Evolutionary conservation across 495 filamentous ascomycete genomes (phyloP).

Genomic region (Apiosordaria backusii): DNA sequence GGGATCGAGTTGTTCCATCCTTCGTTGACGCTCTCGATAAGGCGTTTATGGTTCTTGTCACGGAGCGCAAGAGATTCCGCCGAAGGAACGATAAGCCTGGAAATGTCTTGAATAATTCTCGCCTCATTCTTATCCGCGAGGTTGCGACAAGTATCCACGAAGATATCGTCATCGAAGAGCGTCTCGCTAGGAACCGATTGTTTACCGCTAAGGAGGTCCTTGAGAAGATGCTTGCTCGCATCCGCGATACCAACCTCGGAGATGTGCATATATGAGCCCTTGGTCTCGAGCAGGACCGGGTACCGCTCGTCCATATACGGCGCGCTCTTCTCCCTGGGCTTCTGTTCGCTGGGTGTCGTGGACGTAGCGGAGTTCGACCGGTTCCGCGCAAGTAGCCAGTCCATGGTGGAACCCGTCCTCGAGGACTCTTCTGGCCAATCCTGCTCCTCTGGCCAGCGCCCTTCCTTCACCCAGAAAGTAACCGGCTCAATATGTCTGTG

Average conservation of each 20-base stretch:
- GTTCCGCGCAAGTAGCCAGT: constrained; percentile 3
- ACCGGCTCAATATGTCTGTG: constrained; percentile 11
- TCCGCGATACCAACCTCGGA: constrained; percentile 8
- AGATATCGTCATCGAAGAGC: constrained; percentile 10
- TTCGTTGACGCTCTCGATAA: constrained; percentile 45
- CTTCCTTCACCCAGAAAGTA: constrained; percentile 14
- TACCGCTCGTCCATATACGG: constrained; percentile 2
- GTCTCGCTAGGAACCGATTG: constrained; percentile 1
- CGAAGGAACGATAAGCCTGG: constrained; percentile 25
- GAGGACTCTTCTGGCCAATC: constrained; percentile 16
- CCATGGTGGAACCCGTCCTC: constrained; percentile 6
- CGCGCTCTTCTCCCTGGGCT: constrained; percentile 32
- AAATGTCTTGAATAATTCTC: constrained; percentile 10
- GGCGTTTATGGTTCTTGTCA: constrained; percentile 10
- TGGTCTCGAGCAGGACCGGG: not conserved
- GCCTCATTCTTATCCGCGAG: constrained; percentile 7
- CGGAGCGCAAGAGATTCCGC: not conserved
- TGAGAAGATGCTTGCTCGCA: constrained; percentile 3
- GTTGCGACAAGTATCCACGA: not conserved
- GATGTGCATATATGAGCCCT: not conserved
- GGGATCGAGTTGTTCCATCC: constrained; percentile 39
- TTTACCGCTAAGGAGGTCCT: constrained; percentile 4
- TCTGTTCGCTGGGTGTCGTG: constrained; percentile 40
- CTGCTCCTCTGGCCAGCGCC: constrained; percentile 16
- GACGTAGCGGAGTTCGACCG: constrained; percentile 24